Conservation (phyloP, 306 rosid genomes). For the Oemleria cerasiformis region DNA sequence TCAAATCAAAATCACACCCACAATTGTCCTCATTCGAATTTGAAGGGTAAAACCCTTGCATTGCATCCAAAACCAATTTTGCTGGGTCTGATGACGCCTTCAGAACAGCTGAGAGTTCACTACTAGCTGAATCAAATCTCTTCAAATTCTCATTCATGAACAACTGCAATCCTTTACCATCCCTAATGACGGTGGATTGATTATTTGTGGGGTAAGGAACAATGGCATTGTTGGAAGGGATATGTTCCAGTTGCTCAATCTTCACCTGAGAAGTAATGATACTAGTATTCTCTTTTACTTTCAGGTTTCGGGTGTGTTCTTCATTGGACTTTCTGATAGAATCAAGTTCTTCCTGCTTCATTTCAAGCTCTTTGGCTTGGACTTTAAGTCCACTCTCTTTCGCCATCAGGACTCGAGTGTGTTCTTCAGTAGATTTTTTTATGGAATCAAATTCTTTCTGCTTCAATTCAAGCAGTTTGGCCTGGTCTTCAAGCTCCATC, state of each 20-base stretch:
- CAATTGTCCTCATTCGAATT: constrained; percentile 7
- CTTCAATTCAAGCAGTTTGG: constrained; percentile 20
- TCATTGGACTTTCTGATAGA: background rate
- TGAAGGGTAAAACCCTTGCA: constrained; percentile 38
- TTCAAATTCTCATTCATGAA: constrained; percentile 22
- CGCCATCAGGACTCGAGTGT: background rate
- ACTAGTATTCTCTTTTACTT: constrained; percentile 13
- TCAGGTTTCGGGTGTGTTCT: background rate
- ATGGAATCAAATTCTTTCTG: constrained; percentile 24
- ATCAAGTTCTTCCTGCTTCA: background rate
- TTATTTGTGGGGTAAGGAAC: background rate
- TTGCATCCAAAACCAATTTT: constrained; percentile 42
- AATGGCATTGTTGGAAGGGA: constrained; percentile 6
- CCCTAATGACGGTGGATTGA: background rate
- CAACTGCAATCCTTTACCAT: constrained; percentile 28
- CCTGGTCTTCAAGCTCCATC: constrained; percentile 20
- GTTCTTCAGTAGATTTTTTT: constrained; percentile 15
- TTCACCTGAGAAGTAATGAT: constrained; percentile 17
- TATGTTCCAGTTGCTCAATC: constrained; percentile 13
- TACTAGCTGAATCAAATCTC: constrained; percentile 8
- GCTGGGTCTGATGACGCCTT: constrained; percentile 23
- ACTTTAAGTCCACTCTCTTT: constrained; percentile 11
- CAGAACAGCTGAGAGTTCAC: background rate
- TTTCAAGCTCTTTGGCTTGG: background rate
- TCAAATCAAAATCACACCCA: constrained; percentile 13